Evolutionary conservation across 225 moss, liverwort and hornwort species (phyloP), one percentile per base, ranked within the genome.

Genomic region (Lunularia cruciata): DNA sequence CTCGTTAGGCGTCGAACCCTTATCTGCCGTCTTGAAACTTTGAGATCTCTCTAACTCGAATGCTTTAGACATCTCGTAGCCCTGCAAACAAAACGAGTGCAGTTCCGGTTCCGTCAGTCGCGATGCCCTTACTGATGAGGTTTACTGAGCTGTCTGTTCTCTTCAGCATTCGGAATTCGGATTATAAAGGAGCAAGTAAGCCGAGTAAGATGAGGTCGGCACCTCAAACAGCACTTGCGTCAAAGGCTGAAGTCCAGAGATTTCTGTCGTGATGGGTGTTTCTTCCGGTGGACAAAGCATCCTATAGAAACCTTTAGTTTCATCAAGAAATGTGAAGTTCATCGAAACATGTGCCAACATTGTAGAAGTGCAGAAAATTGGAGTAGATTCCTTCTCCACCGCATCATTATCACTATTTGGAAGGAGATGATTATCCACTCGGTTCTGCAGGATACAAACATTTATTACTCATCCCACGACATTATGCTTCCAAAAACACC

Each of bases 291-390:
- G 72, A 51, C 78, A 83, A 22, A 80, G 66, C 65, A 70, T 89
- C 64, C 60, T 76, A 56, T 86, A 74, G 31, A 67, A 58, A 36
- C 46, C 57, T 63, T 72, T 73, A 53, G 75, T 68, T 33, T 68
- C 78, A 77, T 73, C 69, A 25, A 98, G 36, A 34, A 76, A 68
- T 51, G 7, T 36, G 55, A 85, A 92, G 73, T 92, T 98, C 67
- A 69, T 52, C 32, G 61, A 12, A 31, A 92, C 65, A 47, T 71
- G 77, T 47, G 85, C 78, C 26, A 79, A 82, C 90, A 98, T 91
- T 67, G 26, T 66, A 27, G 86, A 78, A 27, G 96, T 92, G 63
- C 86, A 87, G 28, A 92, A 61, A 70, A 92, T 46, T n/a, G 92
- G 96, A 0, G 79, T 75, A 46, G 70, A 78, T 75, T 77, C 84